phyloP scores from a whole-genome alignment of 2,329 filamentous ascomycete species.

The Cercospora sp. region DNA sequence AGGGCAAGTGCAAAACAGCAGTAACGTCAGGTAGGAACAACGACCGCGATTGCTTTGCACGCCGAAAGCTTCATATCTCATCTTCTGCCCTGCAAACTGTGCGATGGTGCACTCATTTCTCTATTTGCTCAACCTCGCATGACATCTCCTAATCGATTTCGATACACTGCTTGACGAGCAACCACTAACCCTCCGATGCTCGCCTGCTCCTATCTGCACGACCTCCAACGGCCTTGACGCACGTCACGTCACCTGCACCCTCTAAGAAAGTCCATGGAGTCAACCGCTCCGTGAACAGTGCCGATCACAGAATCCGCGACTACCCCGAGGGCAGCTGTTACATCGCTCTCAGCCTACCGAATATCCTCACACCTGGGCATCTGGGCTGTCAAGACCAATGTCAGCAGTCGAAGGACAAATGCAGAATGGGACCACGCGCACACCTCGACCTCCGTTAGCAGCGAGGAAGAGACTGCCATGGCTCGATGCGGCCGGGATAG shows the following conservation, averaged over 20 bases:
- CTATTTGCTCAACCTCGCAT: conserved; percentile 1
- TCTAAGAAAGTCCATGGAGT: neutral
- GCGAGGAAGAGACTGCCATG: conserved; percentile 33
- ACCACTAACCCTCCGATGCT: neutral
- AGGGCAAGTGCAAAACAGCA: neutral
- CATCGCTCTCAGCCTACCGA: neutral
- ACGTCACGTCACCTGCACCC: neutral
- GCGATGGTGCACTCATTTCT: neutral
- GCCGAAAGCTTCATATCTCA: neutral
- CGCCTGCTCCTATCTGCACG: neutral
- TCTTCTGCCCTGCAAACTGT: neutral
- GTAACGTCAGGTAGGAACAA: conserved; percentile 7
- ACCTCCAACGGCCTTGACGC: neutral
- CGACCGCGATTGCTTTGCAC: conserved; percentile 1
- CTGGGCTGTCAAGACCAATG: neutral
- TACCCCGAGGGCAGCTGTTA: neutral
- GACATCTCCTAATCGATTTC: neutral
- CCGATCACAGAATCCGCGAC: neutral
- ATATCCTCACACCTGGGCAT: neutral
- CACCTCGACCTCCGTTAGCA: neutral
- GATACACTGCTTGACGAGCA: neutral
- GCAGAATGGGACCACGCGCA: neutral
- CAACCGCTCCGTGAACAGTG: neutral
- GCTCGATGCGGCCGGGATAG: conserved; percentile 1
- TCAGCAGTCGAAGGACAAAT: neutral